Percentiles rank a stretch among this genome's conserved stretches.
Conservation (phyloP, 106 monocot species). For the Posidonia australis region DNA sequence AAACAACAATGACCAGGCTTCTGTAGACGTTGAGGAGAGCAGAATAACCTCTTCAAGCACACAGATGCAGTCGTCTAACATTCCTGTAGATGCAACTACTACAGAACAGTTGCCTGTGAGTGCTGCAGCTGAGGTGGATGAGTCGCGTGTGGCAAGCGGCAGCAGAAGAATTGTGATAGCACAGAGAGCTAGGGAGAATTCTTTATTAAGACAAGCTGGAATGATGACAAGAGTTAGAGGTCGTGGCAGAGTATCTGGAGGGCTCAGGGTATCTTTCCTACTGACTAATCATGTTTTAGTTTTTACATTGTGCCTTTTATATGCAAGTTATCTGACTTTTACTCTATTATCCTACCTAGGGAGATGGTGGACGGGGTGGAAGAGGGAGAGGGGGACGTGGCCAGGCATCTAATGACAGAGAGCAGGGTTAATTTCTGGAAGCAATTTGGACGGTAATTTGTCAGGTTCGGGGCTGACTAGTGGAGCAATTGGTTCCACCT, state of each 20-base stretch:
- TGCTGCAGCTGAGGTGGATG: background rate
- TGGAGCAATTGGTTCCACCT: no score
- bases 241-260: constrained; percentile 11
- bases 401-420: constrained; percentile 11
- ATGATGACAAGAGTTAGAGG: constrained; percentile 1
- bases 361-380: constrained; percentile 8
- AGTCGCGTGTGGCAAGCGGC: background rate
- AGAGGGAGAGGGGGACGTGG: constrained; percentile 17
- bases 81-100: background rate
- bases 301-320: background rate
- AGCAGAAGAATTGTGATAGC: constrained; percentile 8
- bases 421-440: constrained; percentile 5
- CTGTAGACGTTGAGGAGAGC: background rate
- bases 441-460: background rate
- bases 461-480: no score
- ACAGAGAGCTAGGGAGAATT: constrained; percentile 13
- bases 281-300: background rate
- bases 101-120: background rate
- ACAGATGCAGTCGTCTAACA: background rate
- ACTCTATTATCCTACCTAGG: background rate
- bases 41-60: background rate
- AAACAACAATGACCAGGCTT: constrained; percentile 5
- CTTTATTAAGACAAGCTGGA: constrained; percentile 14
- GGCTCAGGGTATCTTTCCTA: constrained; percentile 8
- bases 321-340: background rate